These are phyloP conservation scores for Xylaria digitata DNA, from an alignment of 2,329 filamentous ascomycete genomes.

Conservation along the genomic window DNA sequence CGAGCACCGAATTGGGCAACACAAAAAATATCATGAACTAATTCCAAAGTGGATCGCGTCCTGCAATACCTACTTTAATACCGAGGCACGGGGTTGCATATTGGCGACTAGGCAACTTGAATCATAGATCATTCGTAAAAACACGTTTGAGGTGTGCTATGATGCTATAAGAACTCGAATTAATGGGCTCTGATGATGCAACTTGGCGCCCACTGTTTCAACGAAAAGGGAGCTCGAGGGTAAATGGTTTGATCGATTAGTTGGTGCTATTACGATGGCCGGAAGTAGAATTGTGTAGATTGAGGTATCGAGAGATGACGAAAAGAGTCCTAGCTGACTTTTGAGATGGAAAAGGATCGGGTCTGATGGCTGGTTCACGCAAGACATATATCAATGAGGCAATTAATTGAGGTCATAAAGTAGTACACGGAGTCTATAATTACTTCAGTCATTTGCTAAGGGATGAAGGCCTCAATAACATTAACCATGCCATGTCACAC, in stretches of 20 bases:
- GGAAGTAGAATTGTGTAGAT: not conserved
- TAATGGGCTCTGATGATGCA: not conserved
- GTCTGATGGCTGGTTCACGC: not conserved
- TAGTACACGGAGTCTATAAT: too few relatives aligned
- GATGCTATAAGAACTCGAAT: slow-evolving; percentile 25
- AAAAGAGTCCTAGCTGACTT: slow-evolving; percentile 2
- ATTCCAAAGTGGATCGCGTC: slow-evolving; percentile 14
- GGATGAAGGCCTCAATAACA: not conserved
- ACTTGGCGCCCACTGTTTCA: too few relatives aligned
- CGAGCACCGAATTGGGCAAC: slow-evolving; percentile 11
- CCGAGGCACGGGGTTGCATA: slow-evolving; percentile 15
- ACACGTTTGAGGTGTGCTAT: slow-evolving; percentile 33
- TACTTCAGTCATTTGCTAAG: not conserved
- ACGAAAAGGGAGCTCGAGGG: not conserved
- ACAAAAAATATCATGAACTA: not conserved
- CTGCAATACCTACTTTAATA: slow-evolving; percentile 2
- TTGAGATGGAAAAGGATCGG: not conserved
- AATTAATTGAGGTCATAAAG: not conserved
- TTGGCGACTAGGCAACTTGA: slow-evolving; percentile 36
- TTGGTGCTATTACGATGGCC: not conserved
- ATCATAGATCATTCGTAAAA: slow-evolving; percentile 38
- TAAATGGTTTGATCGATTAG: not conserved
- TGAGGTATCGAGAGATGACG: not conserved
- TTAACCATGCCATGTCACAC: not conserved
- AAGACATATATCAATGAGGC: not conserved